Conservation (phyloP, 2,329 filamentous ascomycete genomes). For the Rhinocladiella mackenziei region DNA sequence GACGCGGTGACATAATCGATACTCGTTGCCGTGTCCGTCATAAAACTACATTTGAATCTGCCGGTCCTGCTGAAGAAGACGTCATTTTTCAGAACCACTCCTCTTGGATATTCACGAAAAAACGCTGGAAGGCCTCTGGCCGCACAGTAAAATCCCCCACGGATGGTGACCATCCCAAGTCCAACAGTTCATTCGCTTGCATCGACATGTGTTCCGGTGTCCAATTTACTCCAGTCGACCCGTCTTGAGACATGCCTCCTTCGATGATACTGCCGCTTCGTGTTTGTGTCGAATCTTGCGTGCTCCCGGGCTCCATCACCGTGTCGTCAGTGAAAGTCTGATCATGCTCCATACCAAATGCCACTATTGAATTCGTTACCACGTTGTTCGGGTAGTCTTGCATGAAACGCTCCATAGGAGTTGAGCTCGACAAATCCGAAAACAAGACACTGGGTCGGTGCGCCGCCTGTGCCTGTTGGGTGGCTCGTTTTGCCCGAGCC, state of each 20-base stretch:
- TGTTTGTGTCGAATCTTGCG: neutral
- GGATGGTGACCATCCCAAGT: conserved; percentile 22
- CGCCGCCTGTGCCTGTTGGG: conserved; percentile 38
- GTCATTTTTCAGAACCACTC: conserved; percentile 25
- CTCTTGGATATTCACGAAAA: conserved; percentile 19
- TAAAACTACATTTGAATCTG: too few relatives aligned
- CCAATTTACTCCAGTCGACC: conserved; percentile 3
- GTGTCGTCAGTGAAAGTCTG: conserved; percentile 6
- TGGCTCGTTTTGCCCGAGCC: conserved; percentile 52
- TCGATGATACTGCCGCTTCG: neutral
- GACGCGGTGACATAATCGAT: too few relatives aligned
- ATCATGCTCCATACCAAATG: conserved; percentile 17
- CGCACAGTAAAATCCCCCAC: conserved; percentile 15
- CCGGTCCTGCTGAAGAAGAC: too few relatives aligned
- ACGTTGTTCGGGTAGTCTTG: conserved; percentile 15
- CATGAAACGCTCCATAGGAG: conserved; percentile 15
- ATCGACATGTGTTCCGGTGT: conserved; percentile 9
- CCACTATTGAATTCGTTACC: conserved; percentile 13
- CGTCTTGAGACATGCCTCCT: conserved; percentile 4
- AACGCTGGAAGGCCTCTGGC: conserved; percentile 17
- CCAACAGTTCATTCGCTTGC: conserved; percentile 10
- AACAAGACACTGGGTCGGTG: conserved; percentile 9
- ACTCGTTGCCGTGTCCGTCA: too few relatives aligned
- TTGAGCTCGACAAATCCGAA: conserved; percentile 6
- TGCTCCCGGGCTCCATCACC: conserved; percentile 2